phyloP scores from a whole-genome alignment of 2,329 filamentous ascomycete species.

The Calonectria hawksworthii region DNA sequence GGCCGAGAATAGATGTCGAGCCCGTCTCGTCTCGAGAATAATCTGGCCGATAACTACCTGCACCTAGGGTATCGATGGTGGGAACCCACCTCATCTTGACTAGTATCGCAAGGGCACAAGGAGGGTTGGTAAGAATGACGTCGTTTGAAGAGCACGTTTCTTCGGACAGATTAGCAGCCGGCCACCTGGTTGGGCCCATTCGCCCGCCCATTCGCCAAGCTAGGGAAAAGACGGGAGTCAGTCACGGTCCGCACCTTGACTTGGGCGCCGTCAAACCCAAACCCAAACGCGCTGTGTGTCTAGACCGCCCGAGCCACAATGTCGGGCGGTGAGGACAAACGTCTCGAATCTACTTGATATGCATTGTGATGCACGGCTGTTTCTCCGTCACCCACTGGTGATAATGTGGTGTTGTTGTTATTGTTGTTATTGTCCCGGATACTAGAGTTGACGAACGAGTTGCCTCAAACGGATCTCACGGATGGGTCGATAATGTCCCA shows the following conservation, averaged over 20 bases:
- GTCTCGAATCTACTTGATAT: conserved; percentile 6
- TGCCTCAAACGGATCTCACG: neutral
- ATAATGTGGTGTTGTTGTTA: neutral
- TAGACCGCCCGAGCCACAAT: conserved; percentile 27
- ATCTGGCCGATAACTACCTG: neutral
- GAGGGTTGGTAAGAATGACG: conserved; percentile 27
- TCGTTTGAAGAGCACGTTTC: conserved; percentile 29
- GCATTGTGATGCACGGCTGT: conserved; percentile 5
- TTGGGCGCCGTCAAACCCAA: conserved; percentile 47
- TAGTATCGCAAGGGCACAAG: neutral
- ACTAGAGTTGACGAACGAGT: neutral
- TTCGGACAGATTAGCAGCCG: conserved; percentile 20
- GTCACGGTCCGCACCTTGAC: conserved; percentile 47
- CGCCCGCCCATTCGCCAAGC: conserved; percentile 36
- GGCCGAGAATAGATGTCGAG: conserved; percentile 11
- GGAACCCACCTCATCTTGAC: conserved; percentile 5
- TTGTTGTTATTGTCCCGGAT: neutral
- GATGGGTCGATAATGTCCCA: neutral
- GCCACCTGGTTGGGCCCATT: conserved; percentile 42
- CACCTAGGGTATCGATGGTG: conserved; percentile 5
- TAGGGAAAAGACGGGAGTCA: conserved; percentile 49
- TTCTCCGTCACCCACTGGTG: neutral
- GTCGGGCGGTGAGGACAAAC: conserved; percentile 35
- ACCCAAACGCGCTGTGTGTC: conserved; percentile 29
- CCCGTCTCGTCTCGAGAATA: conserved; percentile 14